Evolutionary conservation across 2,329 filamentous ascomycete species (phyloP).

Genomic region (Colletotrichum agaves): DNA sequence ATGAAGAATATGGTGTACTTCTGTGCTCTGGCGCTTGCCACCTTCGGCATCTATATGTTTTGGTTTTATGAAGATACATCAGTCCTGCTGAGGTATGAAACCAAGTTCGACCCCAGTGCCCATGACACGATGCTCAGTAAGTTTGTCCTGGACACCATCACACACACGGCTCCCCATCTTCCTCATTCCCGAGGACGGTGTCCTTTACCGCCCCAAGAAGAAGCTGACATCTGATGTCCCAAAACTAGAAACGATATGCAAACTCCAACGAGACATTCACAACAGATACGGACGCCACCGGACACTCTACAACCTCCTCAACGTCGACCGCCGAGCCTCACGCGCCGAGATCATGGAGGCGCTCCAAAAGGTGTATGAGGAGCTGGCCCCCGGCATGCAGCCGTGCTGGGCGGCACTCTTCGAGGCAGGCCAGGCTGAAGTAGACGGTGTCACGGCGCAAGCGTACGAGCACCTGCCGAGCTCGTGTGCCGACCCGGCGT

Average conservation of each 20-base stretch:
- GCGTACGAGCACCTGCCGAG: background rate
- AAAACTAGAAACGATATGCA: background rate
- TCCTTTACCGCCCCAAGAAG: background rate
- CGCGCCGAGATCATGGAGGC: background rate
- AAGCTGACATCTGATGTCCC: background rate
- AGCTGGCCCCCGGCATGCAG: background rate
- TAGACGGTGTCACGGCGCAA: background rate
- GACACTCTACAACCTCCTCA: background rate
- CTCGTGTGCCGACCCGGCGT: background rate
- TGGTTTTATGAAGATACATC: background rate
- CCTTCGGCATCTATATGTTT: background rate
- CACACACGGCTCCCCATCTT: background rate
- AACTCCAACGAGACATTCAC: background rate
- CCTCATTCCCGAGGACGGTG: background rate
- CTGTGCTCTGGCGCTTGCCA: background rate
- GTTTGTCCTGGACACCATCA: background rate
- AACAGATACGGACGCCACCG: background rate
- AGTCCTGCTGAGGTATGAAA: background rate
- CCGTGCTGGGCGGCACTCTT: background rate
- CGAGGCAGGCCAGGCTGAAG: background rate
- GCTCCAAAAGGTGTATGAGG: background rate
- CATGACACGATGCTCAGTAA: background rate
- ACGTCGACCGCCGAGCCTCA: background rate
- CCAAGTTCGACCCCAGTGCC: background rate
- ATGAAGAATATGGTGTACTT: background rate